Conservation (phyloP, 1,139 yeast genomes). For the Hyphopichia khmerensis region DNA sequence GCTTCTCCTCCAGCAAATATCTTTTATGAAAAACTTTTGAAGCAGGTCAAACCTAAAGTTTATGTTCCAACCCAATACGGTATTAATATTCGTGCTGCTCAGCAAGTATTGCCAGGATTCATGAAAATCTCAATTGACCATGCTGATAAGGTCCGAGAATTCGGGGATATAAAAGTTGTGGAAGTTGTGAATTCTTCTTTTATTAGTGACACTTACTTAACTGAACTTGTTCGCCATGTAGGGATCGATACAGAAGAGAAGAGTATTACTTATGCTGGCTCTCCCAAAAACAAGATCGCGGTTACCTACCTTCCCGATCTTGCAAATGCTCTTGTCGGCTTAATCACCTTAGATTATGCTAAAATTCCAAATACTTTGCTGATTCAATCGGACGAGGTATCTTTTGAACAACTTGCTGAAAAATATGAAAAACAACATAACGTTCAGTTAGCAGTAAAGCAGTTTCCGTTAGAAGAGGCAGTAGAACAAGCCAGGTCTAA, state of each 20-base stretch:
- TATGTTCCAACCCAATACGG: constrained; percentile 69
- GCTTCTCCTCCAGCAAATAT: constrained; percentile 22
- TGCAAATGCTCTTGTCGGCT: constrained; percentile 45
- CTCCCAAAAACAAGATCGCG: constrained; percentile 29
- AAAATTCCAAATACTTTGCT: constrained; percentile 46
- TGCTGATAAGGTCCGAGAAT: constrained; percentile 35
- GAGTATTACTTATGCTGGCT: constrained; percentile 42
- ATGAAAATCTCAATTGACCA: constrained; percentile 39
- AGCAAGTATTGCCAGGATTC: constrained; percentile 30
- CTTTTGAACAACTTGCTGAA: constrained; percentile 38
- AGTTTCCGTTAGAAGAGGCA: constrained; percentile 28
- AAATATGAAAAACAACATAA: constrained; percentile 41
- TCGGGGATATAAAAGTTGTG: constrained; percentile 50
- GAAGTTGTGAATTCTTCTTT: constrained; percentile 48
- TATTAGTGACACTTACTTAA: constrained; percentile 38
- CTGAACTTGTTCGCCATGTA: constrained; percentile 31
- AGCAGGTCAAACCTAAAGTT: constrained; percentile 45
- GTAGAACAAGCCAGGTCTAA: constrained; percentile 26
- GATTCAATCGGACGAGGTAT: constrained; percentile 40
- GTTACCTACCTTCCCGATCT: constrained; percentile 44
- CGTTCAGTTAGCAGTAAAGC: constrained; percentile 30
- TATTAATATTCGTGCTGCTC: constrained; percentile 29
- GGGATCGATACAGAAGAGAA: constrained; percentile 38
- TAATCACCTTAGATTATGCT: constrained; percentile 36
- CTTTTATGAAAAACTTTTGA: constrained; percentile 32